A percentile compares a stretch with the other conserved stretches of the same genome.
Conservation (phyloP, 2,329 filamentous ascomycete genomes). For the Aspergillus sp. region DNA sequence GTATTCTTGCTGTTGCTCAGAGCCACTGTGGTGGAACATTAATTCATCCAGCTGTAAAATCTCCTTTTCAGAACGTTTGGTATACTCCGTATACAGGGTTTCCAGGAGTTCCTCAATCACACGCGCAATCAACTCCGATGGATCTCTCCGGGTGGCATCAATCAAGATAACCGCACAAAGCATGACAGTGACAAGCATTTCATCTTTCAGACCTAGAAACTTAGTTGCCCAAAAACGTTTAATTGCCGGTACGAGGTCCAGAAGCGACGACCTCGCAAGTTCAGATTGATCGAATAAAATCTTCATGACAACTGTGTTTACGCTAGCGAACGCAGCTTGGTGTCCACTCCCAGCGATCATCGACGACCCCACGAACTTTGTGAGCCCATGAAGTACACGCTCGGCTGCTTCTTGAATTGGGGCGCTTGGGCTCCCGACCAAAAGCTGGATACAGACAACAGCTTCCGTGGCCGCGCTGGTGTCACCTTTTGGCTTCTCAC, state of each 20-base stretch:
- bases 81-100: slow-evolving; percentile 76
- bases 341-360: slow-evolving; percentile 65
- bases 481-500: slow-evolving; percentile 28
- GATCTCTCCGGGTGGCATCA: slow-evolving; percentile 40
- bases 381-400: slow-evolving; percentile 57
- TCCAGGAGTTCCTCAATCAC: slow-evolving; percentile 68
- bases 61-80: slow-evolving; percentile 67
- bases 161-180: slow-evolving; percentile 63
- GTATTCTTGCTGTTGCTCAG: slow-evolving; percentile 37
- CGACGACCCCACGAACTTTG: slow-evolving; percentile 64
- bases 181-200: slow-evolving; percentile 73
- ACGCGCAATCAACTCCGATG: slow-evolving; percentile 40
- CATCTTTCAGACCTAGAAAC: slow-evolving; percentile 67
- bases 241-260: slow-evolving; percentile 69
- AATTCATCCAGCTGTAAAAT: slow-evolving; percentile 79
- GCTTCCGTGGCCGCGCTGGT: slow-evolving; percentile 54
- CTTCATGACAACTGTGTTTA: slow-evolving; percentile 70
- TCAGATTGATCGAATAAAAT: slow-evolving; percentile 68
- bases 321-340: slow-evolving; percentile 70
- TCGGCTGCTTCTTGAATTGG: slow-evolving; percentile 61
- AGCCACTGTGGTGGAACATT: slow-evolving; percentile 49
- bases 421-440: slow-evolving; percentile 68
- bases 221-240: slow-evolving; percentile 77
- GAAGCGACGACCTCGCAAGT: slow-evolving; percentile 62
- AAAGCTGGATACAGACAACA: slow-evolving; percentile 65